These are phyloP conservation scores for Kodamaea fungicola DNA, from an alignment of 1,139 yeast genomes.

Conservation along the genomic window DNA sequence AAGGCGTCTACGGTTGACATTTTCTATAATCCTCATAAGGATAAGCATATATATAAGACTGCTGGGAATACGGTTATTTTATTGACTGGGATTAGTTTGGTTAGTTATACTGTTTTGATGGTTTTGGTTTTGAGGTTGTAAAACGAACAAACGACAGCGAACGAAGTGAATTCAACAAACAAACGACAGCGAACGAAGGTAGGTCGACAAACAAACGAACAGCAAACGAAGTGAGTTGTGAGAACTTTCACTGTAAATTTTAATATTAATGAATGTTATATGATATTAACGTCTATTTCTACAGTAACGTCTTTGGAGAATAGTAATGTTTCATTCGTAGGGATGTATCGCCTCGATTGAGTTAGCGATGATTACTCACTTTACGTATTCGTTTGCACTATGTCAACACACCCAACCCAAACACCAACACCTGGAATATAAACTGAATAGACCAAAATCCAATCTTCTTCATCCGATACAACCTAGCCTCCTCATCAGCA, in stretches of 20 bases:
- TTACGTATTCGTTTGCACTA: no score
- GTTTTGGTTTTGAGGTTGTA: slow-evolving; percentile 39
- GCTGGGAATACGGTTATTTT: slow-evolving; percentile 49
- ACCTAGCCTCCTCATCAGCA: slow-evolving; percentile 77
- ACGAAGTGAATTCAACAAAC: no score
- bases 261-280: no score
- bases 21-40: slow-evolving; percentile 41
- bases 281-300: no score
- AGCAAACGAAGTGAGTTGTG: no score
- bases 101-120: slow-evolving; percentile 44
- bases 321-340: slow-evolving; percentile 1
- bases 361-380: no score
- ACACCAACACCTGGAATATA: slow-evolving; percentile 71
- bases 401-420: slow-evolving; percentile 65
- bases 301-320: no score
- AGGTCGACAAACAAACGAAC: no score
- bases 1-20: slow-evolving; percentile 45
- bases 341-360: no score
- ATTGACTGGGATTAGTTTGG: slow-evolving; percentile 40
- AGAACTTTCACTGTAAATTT: not conserved
- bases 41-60: slow-evolving; percentile 43
- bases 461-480: slow-evolving; percentile 71
- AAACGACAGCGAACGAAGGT: no score
- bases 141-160: no score
- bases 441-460: slow-evolving; percentile 93